A percentile compares a stretch with the other conserved stretches of the same genome.
phyloP scores from a whole-genome alignment of 345 rosid species.

The Pseudoturritis turrita region DNA sequence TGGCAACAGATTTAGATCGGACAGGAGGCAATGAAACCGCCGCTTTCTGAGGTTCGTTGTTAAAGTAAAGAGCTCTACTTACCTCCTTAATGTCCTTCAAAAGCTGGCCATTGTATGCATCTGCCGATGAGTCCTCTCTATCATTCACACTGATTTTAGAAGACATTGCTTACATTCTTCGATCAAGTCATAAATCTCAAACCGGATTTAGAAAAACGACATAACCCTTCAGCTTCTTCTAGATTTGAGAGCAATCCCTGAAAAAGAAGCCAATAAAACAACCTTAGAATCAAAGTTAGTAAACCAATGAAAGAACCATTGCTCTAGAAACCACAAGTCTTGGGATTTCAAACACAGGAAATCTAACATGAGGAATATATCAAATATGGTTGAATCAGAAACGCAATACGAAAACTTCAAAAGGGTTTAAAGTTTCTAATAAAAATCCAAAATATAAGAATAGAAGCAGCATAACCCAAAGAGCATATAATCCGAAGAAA shows the following conservation, averaged over 20 bases:
- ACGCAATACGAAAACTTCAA: conserved; percentile 1
- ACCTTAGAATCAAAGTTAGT: neutral
- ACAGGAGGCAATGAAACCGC: conserved; percentile 36
- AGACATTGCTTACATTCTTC: conserved; percentile 38
- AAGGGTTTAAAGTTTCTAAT: no score
- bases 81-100: conserved; percentile 78
- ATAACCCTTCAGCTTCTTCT: no score
- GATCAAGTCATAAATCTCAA: conserved; percentile 3
- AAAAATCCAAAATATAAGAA: no score
- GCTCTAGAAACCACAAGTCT: neutral
- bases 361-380: neutral
- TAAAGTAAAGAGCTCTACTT: conserved; percentile 64
- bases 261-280: neutral
- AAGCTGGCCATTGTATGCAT: conserved; percentile 44
- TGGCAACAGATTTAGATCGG: conserved; percentile 45
- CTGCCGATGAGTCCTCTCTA: conserved; percentile 23
- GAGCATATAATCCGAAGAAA: neutral
- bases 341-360: neutral
- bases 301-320: neutral
- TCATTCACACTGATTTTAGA: conserved; percentile 31
- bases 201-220: neutral
- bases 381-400: neutral
- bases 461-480: no score
- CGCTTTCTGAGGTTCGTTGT: conserved; percentile 36
- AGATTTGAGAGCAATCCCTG: conserved; percentile 20